Evolutionary conservation across 371 early-diverging fungal genomes (phyloP).

Genomic region (Entomophthora muscae): DNA sequence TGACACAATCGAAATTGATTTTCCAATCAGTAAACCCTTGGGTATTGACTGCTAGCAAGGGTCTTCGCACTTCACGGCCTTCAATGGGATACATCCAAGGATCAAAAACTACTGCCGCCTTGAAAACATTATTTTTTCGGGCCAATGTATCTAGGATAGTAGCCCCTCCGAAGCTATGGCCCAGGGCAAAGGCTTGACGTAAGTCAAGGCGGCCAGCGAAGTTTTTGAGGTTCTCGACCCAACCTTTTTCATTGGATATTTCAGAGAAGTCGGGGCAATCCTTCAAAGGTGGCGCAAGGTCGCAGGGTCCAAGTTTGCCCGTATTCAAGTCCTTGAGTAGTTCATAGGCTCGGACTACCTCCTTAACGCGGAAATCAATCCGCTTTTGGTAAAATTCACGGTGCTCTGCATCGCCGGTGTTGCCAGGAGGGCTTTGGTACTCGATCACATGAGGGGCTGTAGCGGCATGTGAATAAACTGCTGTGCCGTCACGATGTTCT

Average conservation of each 20-base stretch:
- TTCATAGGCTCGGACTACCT: conserved; percentile 14
- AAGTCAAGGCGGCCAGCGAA: conserved; percentile 22
- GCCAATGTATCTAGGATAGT: conserved; percentile 18
- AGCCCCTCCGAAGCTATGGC: conserved; percentile 43
- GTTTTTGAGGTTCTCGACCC: background rate
- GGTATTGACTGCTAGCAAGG: conserved; percentile 19
- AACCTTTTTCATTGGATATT: background rate
- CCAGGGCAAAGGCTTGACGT: conserved; percentile 21
- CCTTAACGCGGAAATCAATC: conserved; percentile 18
- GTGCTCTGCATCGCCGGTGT: conserved; percentile 11
- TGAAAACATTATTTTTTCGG: conserved; percentile 13
- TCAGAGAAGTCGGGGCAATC: background rate
- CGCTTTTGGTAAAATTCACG: conserved; percentile 17
- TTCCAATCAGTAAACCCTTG: conserved; percentile 19
- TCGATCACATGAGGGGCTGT: conserved; percentile 12
- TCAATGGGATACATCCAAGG: conserved; percentile 22
- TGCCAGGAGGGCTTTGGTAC: conserved; percentile 12
- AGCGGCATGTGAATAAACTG: conserved; percentile 12
- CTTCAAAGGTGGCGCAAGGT: background rate
- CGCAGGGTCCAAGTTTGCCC: background rate
- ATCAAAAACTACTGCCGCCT: conserved; percentile 22
- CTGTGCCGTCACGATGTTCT: conserved; percentile 33
- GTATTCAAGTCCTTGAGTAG: conserved; percentile 4
- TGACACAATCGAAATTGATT: conserved; percentile 16
- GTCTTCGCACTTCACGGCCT: conserved; percentile 9